Conservation (phyloP, 306 rosid species). For the Nissolia schottii region DNA sequence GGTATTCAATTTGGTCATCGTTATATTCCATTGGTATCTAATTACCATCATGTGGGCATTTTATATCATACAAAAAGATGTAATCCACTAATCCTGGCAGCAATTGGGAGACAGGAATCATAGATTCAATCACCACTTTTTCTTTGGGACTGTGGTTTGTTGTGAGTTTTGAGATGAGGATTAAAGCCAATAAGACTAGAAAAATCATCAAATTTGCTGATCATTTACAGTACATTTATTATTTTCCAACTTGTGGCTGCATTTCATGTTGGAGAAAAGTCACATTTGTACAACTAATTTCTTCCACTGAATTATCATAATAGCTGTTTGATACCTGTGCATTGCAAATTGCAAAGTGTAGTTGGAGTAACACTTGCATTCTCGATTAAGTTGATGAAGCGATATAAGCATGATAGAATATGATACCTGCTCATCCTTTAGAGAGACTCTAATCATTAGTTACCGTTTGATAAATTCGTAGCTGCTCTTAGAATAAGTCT, state of each 20-base stretch:
- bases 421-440: background rate
- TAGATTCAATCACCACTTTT: background rate
- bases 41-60: background rate
- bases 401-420: background rate
- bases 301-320: background rate
- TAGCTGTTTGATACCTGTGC: background rate
- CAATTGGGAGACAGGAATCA: background rate
- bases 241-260: background rate
- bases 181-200: background rate
- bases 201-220: background rate
- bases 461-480: too few relatives aligned
- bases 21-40: background rate
- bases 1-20: background rate
- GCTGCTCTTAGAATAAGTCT: too few relatives aligned
- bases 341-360: background rate
- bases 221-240: background rate
- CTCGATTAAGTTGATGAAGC: background rate
- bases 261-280: background rate
- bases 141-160: conserved; percentile 1
- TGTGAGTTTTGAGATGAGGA: background rate
- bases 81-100: background rate
- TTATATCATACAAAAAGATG: background rate
- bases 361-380: background rate
- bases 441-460: background rate
- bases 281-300: background rate